phyloP scores from a whole-genome alignment of 75 land plant species.

The Picea glauca region DNA sequence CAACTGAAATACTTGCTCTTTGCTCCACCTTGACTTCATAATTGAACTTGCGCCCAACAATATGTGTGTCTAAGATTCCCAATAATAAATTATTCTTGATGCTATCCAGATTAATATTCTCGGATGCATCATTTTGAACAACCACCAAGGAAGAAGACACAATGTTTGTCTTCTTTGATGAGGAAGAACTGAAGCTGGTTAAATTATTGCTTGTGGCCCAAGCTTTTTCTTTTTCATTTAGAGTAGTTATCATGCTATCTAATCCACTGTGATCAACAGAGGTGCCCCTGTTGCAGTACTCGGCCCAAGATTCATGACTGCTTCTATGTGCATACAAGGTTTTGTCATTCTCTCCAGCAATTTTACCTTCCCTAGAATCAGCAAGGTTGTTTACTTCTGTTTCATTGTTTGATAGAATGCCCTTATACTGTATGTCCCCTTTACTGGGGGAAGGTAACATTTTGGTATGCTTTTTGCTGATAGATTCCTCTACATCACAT shows the following conservation, averaged over 20 bases:
- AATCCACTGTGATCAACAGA: not conserved
- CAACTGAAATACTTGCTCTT: slow-evolving; percentile 33
- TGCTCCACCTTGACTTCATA: slow-evolving; percentile 30
- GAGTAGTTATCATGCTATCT: not conserved
- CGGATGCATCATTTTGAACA: too few relatives aligned
- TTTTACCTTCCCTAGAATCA: slow-evolving; percentile 1
- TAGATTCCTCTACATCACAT: not conserved
- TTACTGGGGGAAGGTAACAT: not conserved
- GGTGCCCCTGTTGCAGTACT: not conserved
- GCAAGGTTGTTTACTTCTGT: not conserved
- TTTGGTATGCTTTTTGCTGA: not conserved
- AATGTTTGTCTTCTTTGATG: not conserved
- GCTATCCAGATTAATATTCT: not conserved
- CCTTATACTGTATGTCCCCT: not conserved
- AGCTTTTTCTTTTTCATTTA: slow-evolving; percentile 2
- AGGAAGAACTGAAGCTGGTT: not conserved
- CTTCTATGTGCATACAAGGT: slow-evolving; percentile 2
- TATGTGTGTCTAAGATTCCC: slow-evolving; percentile 44
- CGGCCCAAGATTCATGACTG: not conserved
- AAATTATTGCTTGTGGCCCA: not conserved
- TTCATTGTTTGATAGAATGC: not conserved
- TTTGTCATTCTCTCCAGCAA: not conserved
- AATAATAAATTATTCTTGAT: not conserved
- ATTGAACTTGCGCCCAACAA: slow-evolving; percentile 75
- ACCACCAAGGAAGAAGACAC: not conserved